Base-by-base conservation (phyloP, 2,329 filamentous ascomycete genomes). In the Nigrospora oryzae region DNA sequence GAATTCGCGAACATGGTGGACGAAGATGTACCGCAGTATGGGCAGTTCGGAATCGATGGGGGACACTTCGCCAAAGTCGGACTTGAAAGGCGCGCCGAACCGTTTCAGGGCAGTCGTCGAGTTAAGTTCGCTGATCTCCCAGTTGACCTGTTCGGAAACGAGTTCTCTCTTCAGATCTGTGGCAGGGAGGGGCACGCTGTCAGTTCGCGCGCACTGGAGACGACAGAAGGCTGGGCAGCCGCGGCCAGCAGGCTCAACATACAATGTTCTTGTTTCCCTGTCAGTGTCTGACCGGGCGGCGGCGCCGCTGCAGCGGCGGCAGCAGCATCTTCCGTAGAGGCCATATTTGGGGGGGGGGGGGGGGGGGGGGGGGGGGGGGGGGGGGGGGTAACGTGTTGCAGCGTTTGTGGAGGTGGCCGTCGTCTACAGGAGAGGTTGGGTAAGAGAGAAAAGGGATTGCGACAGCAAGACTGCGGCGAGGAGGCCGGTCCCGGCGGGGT, bases 181-280 rank as follows among this genome's bases (percentile, higher is more conserved):
- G 33, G 23, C 23, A 28, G 5, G 23, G 23, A 28, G 23, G 5
- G 23, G 23, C 49, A 64, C 54, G 23, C 23, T 47, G 15, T 36
- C 56, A 47, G 37, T 13, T 38, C 12, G 35, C n/a, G 37, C 43
- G 17, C 15, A 38, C 5, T 23, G 4, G 23, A 23, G 13, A 23
- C 31, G 48, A 36, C 35, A 28, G 23, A 28, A 10, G 23, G 23
- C 10, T 7, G 2, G 23, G 23, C 23, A 28, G 7, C 23, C 23
- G 23, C 10, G 23, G 23, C 23, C 23, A 28, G 23, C 23, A 7
- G 23, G 23, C 10, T 30, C 15, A 36, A 48, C 83, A 57, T 64
- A 95, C 89, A 98, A 64, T 98, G 93, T 65, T 98, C 93, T 75
- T 98, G 91, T 69, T 96, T 97, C 54, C 93, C 93, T 0, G 90